A percentile compares a stretch with the other conserved stretches of the same genome.
Evolutionary conservation across 2,329 filamentous ascomycete genomes (phyloP).

Genomic region (Tolypocladium nubicola): DNA sequence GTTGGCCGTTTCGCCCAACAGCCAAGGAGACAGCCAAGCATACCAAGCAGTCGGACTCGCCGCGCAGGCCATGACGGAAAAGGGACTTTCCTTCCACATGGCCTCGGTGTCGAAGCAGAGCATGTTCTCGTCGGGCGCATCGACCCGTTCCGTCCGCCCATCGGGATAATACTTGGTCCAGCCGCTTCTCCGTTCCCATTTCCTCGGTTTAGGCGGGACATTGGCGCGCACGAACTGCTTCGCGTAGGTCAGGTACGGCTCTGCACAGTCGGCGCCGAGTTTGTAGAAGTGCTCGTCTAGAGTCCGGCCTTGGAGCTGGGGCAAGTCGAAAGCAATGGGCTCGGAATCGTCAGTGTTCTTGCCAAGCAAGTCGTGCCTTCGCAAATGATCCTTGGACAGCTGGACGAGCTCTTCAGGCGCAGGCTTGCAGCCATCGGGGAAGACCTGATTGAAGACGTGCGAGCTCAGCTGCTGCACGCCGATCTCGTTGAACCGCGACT

Average conservation of each 20-base stretch:
- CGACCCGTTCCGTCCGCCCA: slow-evolving; percentile 58
- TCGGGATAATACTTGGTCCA: slow-evolving; percentile 89
- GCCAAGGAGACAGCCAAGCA: slow-evolving; percentile 92
- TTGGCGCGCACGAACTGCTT: slow-evolving; percentile 60
- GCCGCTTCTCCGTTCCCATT: slow-evolving; percentile 72
- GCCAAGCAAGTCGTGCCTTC: slow-evolving; percentile 74
- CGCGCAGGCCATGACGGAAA: slow-evolving; percentile 94
- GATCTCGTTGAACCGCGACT: slow-evolving; percentile 78
- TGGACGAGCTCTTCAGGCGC: slow-evolving; percentile 64
- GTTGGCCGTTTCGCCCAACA: slow-evolving; percentile 69
- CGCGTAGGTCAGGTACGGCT: slow-evolving; percentile 69
- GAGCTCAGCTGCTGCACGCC: slow-evolving; percentile 87
- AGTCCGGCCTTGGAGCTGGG: slow-evolving; percentile 64
- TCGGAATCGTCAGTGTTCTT: slow-evolving; percentile 72
- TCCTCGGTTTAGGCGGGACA: slow-evolving; percentile 48
- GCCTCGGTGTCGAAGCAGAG: slow-evolving; percentile 95
- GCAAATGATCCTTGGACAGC: slow-evolving; percentile 72
- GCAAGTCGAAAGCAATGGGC: slow-evolving; percentile 80
- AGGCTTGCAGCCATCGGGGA: slow-evolving; percentile 45
- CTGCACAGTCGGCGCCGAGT: slow-evolving; percentile 74
- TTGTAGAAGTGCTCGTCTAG: slow-evolving; percentile 92
- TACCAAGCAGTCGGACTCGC: slow-evolving; percentile 89
- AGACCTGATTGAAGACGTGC: slow-evolving; percentile 75
- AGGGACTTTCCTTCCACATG: slow-evolving; percentile 86
- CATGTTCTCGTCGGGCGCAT: slow-evolving; percentile 68